Evolutionary conservation across 805 yeast species (phyloP), one percentile per base, ranked within the genome.

Genomic region (Zygotorulaspora chibaensis): DNA sequence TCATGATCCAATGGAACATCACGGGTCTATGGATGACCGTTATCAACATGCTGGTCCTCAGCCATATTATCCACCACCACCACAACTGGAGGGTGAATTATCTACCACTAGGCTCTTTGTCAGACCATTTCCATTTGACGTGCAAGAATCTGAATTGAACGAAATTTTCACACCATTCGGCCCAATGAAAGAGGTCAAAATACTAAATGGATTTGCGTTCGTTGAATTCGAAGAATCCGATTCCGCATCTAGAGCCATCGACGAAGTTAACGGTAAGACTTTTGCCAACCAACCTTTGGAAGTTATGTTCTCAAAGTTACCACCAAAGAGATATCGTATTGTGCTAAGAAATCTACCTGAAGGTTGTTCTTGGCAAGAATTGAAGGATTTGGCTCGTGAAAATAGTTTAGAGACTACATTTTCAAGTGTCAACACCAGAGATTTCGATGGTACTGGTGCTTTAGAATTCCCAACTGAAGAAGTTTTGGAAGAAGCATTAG

Each of bases 301-400:
- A 53, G 66, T 73, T 39, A 72, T 68, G 40, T 73, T 58, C 51
- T 71, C 76, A 17, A 71, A 65, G 59, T 42, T 62, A 28, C 70
- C 83, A 53, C 81, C 83, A 65, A 87, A 87, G 60, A 82, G 84
- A 68, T 79, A 71, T 71, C 79, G 93, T 74, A 80, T 83, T 49
- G 77, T 81, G 62, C 78, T 85, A 29, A 68, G 78, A 56, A 79
- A 80, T 67, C 73, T 86, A 59, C 90, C 90, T 57, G 84, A 82
- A 56, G 81, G 82, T 52, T 75, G 86, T 47, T 81, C 87, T 42
- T 86, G 95, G 95, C 93, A 86, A 74, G 91, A 84, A 60, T 76
- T 86, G 63, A 86, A 89, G 73, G 98, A 91, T 72, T 81, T 87
- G 63, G 89, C 88, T 54, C 78, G 95, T 65, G 89, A 84, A 51